Conservation (phyloP, 2,329 filamentous ascomycete genomes). For the Scedosporium boydii region DNA sequence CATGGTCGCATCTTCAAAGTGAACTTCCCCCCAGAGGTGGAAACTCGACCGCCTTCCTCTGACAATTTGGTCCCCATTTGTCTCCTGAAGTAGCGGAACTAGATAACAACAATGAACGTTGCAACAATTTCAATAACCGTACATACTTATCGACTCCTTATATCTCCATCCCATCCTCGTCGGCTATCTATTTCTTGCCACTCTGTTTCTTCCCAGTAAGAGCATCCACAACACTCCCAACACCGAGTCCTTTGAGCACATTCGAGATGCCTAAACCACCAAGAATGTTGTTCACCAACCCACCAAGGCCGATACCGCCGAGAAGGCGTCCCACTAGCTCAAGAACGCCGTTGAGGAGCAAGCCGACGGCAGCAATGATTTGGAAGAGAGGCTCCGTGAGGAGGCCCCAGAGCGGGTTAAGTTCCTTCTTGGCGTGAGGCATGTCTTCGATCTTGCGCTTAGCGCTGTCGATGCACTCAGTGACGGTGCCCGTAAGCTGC, state of each 20-base stretch:
- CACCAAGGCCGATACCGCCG: conserved; percentile 72
- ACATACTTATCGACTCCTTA: no score
- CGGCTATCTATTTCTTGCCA: conserved; percentile 25
- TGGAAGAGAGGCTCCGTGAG: conserved; percentile 81
- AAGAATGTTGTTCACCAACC: conserved; percentile 68
- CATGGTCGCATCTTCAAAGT: no score
- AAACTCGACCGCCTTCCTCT: no score
- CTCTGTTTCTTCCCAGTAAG: conserved; percentile 24
- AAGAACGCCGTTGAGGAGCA: conserved; percentile 74
- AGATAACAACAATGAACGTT: no score
- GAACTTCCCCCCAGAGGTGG: no score
- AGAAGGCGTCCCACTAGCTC: conserved; percentile 74
- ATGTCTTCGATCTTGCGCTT: conserved; percentile 85
- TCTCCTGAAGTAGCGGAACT: no score
- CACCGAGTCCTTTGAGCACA: conserved; percentile 63
- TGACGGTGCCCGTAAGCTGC: conserved; percentile 66
- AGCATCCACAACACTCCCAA: conserved; percentile 36
- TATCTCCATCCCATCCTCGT: no score
- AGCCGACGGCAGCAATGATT: conserved; percentile 80
- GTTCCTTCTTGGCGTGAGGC: conserved; percentile 89
- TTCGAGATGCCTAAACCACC: conserved; percentile 69
- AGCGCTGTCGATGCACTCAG: conserved; percentile 74
- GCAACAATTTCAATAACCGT: no score
- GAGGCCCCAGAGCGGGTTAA: conserved; percentile 82
- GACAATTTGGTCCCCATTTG: no score